A percentile compares a stretch with the other conserved stretches of the same genome.
Conservation (phyloP, 352 stramenopile genomes). For the Pythium chondricola region DNA sequence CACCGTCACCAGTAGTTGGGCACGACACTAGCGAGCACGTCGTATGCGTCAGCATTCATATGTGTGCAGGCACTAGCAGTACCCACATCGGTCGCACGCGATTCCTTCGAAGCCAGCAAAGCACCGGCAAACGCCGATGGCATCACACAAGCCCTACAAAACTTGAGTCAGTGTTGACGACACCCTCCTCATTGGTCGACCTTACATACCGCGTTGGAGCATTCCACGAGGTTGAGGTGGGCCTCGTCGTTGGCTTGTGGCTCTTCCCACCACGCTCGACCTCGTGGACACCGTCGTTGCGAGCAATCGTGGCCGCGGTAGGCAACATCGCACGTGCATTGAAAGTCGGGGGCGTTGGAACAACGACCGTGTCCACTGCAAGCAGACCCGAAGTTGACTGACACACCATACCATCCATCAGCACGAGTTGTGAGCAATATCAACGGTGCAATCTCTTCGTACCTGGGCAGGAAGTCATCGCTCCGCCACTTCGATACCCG, state of each 20-base stretch:
- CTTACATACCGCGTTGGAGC: slow-evolving; percentile 56
- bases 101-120: slow-evolving; percentile 56
- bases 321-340: slow-evolving; percentile 44
- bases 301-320: slow-evolving; percentile 60
- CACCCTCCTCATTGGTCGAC: not conserved
- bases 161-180: too few relatives aligned
- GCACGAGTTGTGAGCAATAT: not conserved
- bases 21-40: slow-evolving; percentile 34
- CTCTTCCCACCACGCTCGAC: slow-evolving; percentile 66
- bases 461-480: slow-evolving; percentile 40
- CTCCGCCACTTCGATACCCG: slow-evolving; percentile 29
- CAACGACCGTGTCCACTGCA: slow-evolving; percentile 64
- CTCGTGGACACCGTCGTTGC: slow-evolving; percentile 36
- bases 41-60: not conserved
- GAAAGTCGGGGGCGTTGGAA: slow-evolving; percentile 29
- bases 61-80: not conserved
- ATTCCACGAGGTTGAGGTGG: slow-evolving; percentile 45
- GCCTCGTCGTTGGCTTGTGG: slow-evolving; percentile 37
- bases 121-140: slow-evolving; percentile 47
- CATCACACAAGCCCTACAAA: slow-evolving; percentile 50
- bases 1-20: slow-evolving; percentile 21
- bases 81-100: slow-evolving; percentile 58
- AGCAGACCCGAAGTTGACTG: slow-evolving; percentile 26
- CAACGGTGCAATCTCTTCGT: too few relatives aligned
- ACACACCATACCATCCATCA: not conserved